Base-by-base conservation (phyloP, 2,329 filamentous ascomycete genomes). In the Dendryphion nanum region DNA sequence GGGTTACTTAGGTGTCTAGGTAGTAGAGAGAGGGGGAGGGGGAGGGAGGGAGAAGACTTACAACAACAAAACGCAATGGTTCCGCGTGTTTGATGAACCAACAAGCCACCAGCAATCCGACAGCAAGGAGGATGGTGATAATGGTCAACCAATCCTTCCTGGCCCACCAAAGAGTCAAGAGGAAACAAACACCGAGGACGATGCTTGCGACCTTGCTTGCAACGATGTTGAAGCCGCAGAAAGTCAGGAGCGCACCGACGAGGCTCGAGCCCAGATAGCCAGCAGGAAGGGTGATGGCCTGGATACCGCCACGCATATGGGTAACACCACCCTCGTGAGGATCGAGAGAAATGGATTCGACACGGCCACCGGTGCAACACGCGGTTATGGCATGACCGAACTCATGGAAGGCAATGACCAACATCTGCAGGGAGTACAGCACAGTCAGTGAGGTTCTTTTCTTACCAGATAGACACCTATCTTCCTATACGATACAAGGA, bases 161-260 rank as follows among this genome's bases (percentile, higher is more conserved):
- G 2, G 83, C 85, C 86, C 86, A 90, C 86, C 86, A 90, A 3
- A 90, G 67, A 1, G 83, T 89, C n/a, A 90, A 66, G 45, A 90
- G 61, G 55, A 90, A 90, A 59, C 84, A 87, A 3, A 82, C 81
- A 1, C 77, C 86, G 4, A 90, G 70, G 0, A 82, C 79, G 37
- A 90, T 77, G 53, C 82, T 87, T 14, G 84, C 85, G n/a, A 90
- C 64, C 63, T 90, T 90, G 69, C 80, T 85, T 3, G 86, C 86
- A 37, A 88, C 84, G 45, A 89, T 89, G 64, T 90, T 77, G 66
- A 90, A 90, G 16, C 86, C 86, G 59, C 83, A 86, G 55, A 90
- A 89, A 33, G 83, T 89, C 44, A 90, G 73, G 37, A 90, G 69
- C 4, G 84, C 85, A 17, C 86, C 86, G 56, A 91, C 86, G 35